phyloP scores from a whole-genome alignment of 1,284 basidiomycete species.

The Cryptococcus amylolentus region DNA sequence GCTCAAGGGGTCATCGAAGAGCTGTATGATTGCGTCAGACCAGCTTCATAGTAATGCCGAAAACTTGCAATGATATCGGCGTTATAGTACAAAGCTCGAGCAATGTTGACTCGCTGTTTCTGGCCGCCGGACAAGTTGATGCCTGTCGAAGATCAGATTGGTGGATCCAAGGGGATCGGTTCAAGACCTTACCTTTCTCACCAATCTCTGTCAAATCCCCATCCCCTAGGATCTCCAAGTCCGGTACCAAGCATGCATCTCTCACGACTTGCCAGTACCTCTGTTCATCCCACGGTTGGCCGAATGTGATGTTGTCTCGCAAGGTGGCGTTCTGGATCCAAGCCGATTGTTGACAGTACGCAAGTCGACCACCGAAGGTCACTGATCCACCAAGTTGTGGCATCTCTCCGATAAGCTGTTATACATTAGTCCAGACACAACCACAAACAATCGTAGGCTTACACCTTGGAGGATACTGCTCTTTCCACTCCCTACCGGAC shows the following conservation, averaged over 20 bases:
- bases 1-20: conserved; percentile 72
- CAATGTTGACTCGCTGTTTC: conserved; percentile 58
- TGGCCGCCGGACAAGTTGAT: conserved; percentile 49
- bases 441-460: conserved; percentile 57
- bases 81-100: conserved; percentile 78
- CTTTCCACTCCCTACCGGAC: conserved; percentile 69
- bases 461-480: conserved; percentile 60
- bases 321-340: conserved; percentile 76
- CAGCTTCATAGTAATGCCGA: too few species aligned
- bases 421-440: conserved; percentile 33
- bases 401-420: conserved; percentile 57
- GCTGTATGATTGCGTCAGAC: too few species aligned
- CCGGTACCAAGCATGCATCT: conserved; percentile 70
- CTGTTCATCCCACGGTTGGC: conserved; percentile 70
- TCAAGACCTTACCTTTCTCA: conserved; percentile 58
- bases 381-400: conserved; percentile 60
- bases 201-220: conserved; percentile 87
- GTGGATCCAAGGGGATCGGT: too few species aligned
- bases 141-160: not conserved
- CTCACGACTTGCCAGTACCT: conserved; percentile 72
- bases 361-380: conserved; percentile 62
- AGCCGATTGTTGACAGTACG: conserved; percentile 71
- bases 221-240: conserved; percentile 73
- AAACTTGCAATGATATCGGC: conserved; percentile 69
- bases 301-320: conserved; percentile 77